These are phyloP conservation scores for Botrytis porri DNA, from an alignment of 2,329 filamentous ascomycete species.

Conservation along the genomic window DNA sequence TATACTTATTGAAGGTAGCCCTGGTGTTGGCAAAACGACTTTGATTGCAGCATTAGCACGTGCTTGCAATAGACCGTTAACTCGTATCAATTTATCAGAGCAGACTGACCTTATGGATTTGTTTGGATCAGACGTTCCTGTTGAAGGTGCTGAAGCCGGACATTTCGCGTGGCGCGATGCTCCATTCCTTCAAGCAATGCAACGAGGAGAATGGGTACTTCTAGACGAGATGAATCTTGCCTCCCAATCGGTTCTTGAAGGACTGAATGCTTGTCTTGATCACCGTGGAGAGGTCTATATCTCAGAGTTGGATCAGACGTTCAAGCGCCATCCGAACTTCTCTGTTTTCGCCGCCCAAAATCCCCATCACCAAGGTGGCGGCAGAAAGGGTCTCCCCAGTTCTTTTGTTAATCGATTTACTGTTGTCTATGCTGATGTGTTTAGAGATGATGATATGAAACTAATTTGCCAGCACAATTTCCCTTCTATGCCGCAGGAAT, in stretches of 20 bases:
- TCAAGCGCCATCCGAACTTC: slow-evolving; percentile 84
- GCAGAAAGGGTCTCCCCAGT: slow-evolving; percentile 87
- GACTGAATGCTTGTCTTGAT: slow-evolving; percentile 92
- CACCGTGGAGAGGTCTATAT: slow-evolving; percentile 95
- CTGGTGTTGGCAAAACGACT: slow-evolving; percentile 97
- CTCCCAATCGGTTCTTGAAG: slow-evolving; percentile 93
- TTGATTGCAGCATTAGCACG: slow-evolving; percentile 81
- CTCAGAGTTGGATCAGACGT: slow-evolving; percentile 90
- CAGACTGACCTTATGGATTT: slow-evolving; percentile 97
- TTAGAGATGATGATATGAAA: slow-evolving; percentile 75
- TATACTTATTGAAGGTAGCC: slow-evolving; percentile 90
- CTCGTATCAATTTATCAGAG: slow-evolving; percentile 94
- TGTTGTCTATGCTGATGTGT: slow-evolving; percentile 93
- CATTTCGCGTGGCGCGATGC: slow-evolving; percentile 95
- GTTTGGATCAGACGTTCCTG: slow-evolving; percentile 92
- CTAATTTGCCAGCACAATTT: slow-evolving; percentile 80
- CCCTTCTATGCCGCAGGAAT: slow-evolving; percentile 55
- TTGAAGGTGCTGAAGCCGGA: slow-evolving; percentile 87
- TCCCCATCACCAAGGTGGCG: slow-evolving; percentile 94
- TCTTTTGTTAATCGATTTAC: slow-evolving; percentile 99
- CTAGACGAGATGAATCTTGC: slow-evolving; percentile 99
- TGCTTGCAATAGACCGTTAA: slow-evolving; percentile 76
- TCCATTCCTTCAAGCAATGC: slow-evolving; percentile 94
- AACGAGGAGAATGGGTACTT: slow-evolving; percentile 92
- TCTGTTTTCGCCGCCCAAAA: slow-evolving; percentile 97